Base-by-base conservation (phyloP, 2,329 filamentous ascomycete species). In the Aureobasidium sp. region DNA sequence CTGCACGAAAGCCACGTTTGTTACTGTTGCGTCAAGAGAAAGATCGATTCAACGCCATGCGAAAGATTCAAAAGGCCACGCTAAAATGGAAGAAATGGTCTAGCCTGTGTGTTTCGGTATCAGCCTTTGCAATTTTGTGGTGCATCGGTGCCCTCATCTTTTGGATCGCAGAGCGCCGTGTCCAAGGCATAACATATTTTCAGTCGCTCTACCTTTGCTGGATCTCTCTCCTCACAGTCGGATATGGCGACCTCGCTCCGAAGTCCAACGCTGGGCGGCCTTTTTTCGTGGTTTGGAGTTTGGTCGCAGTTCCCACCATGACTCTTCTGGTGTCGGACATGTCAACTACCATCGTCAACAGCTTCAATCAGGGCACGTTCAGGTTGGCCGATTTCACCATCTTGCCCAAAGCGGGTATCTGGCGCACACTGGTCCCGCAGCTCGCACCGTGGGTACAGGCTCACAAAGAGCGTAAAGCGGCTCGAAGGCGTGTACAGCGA, bases 221-320 rank as follows among this genome's bases (percentile, higher is more conserved):
- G 66, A 82, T 89, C 29, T 85, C 84, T 2, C 78, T 95, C 21
- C 75, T 90, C 2, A 95, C 90, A 0, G 87, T 95, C 32, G 90
- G 90, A 1, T 95, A 95, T 61, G 90, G 90, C 3, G 89, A 95
- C 59, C 68, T 85, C 4, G 81, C 83, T 1, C 89, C 89, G 0
- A 74, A 82, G n/a, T 87, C 84, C 2, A 90, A 90, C 58, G 78
- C 83, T 0, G 88, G 87, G 1, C 84, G 87, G 52, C 81, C 87
- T 0, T 95, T 95, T 66, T 96, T 95, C 62, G 87, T 96, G n/a
- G 84, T 95, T 53, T 96, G 90, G 90, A 88, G 84, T 12, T 68
- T 96, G 1, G 77, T 95, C 22, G 89, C 90, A 0, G 76, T 95
- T 3, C 90, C 90, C 0, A 90, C 87, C 2, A 90, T 90, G 79